Evolutionary conservation across 2,329 filamentous ascomycete genomes (phyloP).

Genomic region (Colletotrichum tropicale): DNA sequence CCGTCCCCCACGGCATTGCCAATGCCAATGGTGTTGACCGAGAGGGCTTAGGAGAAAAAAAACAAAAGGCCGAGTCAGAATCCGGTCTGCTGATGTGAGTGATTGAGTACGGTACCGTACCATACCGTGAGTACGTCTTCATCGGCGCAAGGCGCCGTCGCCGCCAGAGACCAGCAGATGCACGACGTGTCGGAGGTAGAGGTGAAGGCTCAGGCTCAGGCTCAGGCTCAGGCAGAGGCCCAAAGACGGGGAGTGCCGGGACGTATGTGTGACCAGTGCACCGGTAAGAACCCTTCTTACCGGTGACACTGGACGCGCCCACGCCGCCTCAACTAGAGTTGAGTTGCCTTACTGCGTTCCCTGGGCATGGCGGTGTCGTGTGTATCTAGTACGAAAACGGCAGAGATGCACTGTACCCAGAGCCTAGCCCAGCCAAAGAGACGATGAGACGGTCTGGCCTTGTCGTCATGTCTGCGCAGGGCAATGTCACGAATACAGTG

Average conservation of each 20-base stretch:
- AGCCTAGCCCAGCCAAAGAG: neutral
- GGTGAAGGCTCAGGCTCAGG: neutral
- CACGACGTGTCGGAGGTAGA: neutral
- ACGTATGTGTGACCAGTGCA: neutral
- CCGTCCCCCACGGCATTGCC: neutral
- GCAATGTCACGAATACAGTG: constrained; percentile 18
- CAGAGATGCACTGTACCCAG: neutral
- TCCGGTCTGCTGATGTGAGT: neutral
- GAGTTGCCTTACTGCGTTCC: neutral
- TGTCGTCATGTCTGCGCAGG: constrained; percentile 12
- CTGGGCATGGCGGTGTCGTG: neutral
- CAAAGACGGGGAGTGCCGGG: neutral
- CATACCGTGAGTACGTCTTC: neutral
- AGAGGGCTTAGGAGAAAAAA: neutral
- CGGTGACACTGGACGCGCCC: neutral
- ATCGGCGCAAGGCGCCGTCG: neutral
- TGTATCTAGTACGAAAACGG: neutral
- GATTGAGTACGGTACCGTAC: neutral
- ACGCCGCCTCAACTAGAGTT: neutral
- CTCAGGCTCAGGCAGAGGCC: neutral
- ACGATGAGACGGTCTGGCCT: neutral
- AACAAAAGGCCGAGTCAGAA: neutral
- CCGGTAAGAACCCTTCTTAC: neutral
- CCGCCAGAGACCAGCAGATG: neutral
- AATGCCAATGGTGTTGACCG: neutral